A percentile compares a stretch with the other conserved stretches of the same genome.
phyloP scores from a whole-genome alignment of 352 stramenopile genomes.

The Thalassiosira sp. region DNA sequence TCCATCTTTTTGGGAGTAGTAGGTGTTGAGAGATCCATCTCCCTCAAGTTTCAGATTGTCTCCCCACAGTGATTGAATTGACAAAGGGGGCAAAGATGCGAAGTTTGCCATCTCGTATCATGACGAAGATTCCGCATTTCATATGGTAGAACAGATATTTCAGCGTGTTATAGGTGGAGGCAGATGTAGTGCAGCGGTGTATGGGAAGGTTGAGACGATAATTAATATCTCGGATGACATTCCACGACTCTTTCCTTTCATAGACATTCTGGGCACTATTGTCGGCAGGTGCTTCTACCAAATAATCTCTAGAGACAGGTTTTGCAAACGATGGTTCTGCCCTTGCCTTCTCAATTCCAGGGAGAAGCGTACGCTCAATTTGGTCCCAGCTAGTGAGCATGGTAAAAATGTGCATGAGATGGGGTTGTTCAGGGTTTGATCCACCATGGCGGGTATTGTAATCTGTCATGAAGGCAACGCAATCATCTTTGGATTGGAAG shows the following conservation, averaged over 20 bases:
- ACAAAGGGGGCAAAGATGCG: constrained; percentile 96
- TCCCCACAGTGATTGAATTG: constrained; percentile 97
- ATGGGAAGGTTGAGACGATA: constrained; percentile 92
- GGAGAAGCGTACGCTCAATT: constrained; percentile 76
- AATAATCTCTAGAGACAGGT: constrained; percentile 63
- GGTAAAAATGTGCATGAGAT: constrained; percentile 83
- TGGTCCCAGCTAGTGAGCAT: constrained; percentile 82
- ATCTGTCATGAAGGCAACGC: constrained; percentile 76
- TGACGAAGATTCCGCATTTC: constrained; percentile 97
- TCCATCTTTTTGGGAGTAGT: constrained; percentile 88
- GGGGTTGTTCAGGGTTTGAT: constrained; percentile 78
- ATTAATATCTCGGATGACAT: constrained; percentile 69
- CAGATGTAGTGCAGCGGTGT: constrained; percentile 85
- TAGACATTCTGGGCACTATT: constrained; percentile 67
- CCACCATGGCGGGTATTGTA: constrained; percentile 77
- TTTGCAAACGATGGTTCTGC: constrained; percentile 64
- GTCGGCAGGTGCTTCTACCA: constrained; percentile 37
- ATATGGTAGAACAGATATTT: constrained; percentile 98
- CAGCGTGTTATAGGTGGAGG: constrained; percentile 93
- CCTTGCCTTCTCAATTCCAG: constrained; percentile 71
- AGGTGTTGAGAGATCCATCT: constrained; percentile 88
- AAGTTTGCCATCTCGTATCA: constrained; percentile 94
- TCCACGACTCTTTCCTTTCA: constrained; percentile 59
- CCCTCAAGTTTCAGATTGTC: constrained; percentile 90
- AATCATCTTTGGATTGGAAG: constrained; percentile 74